These are phyloP conservation scores for Colletotrichum godetiae DNA, from an alignment of 2,329 filamentous ascomycete species.

Conservation along the genomic window DNA sequence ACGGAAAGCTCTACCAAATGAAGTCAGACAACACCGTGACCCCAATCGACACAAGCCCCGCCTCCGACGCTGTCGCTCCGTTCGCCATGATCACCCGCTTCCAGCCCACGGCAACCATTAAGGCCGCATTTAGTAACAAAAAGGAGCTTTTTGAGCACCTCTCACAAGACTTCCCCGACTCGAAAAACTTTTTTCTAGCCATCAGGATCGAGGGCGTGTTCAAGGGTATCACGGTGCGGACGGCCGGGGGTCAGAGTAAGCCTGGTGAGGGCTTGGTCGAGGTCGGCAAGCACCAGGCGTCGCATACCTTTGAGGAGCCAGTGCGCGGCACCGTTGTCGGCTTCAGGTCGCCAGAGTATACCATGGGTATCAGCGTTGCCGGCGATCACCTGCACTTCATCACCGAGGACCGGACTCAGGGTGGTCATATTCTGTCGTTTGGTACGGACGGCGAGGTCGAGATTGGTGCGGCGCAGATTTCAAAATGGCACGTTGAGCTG, in stretches of 20 bases:
- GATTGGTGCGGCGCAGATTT: constrained; percentile 42
- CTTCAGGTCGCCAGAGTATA: constrained; percentile 46
- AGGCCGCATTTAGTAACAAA: constrained; percentile 42
- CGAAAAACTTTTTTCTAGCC: constrained; percentile 44
- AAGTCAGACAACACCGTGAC: constrained; percentile 46
- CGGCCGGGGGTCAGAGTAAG: constrained; percentile 44
- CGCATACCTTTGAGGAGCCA: constrained; percentile 40
- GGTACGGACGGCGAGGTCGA: constrained; percentile 46
- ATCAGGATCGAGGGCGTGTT: constrained; percentile 46
- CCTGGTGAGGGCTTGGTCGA: constrained; percentile 43
- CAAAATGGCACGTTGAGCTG: constrained; percentile 45
- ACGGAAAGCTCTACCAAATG: constrained; percentile 48
- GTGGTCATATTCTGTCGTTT: constrained; percentile 46
- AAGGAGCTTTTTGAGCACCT: constrained; percentile 39
- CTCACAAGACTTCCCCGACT: constrained; percentile 38
- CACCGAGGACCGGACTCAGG: constrained; percentile 42
- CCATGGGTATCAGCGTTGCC: constrained; percentile 47
- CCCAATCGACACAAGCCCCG: constrained; percentile 38
- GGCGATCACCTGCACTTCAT: constrained; percentile 50
- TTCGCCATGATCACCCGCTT: constrained; percentile 49
- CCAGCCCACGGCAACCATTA: constrained; percentile 37
- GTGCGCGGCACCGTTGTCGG: constrained; percentile 45
- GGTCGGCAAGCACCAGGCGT: constrained; percentile 43
- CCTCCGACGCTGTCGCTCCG: constrained; percentile 41
- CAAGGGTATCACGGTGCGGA: constrained; percentile 43